Percentiles rank a stretch among this genome's conserved stretches.
phyloP scores from a whole-genome alignment of 106 monocot species.

The Ottelia alismoides region DNA sequence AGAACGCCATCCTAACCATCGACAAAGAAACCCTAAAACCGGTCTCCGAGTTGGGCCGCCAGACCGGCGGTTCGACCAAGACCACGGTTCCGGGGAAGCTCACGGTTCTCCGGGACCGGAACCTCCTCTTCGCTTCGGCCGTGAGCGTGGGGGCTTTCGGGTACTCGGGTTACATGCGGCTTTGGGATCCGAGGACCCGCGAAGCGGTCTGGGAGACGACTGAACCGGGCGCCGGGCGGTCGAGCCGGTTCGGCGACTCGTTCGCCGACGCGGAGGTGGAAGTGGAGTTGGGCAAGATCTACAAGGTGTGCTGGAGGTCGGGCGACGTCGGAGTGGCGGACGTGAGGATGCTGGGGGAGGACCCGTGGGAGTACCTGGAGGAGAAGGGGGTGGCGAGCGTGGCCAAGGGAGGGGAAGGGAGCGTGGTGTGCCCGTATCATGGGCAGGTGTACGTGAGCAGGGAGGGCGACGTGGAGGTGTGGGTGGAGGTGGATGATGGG shows the following conservation, averaged over 20 bases:
- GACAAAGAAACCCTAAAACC: conserved; percentile 42
- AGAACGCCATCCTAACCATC: conserved; percentile 77
- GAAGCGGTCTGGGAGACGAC: conserved; percentile 77
- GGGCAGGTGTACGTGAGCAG: conserved; percentile 68
- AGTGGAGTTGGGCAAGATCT: conserved; percentile 23
- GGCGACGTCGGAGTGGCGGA: conserved; percentile 76
- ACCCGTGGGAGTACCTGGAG: conserved; percentile 85
- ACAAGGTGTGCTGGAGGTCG: conserved; percentile 92
- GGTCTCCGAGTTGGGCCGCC: conserved; percentile 56
- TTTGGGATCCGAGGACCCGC: conserved; percentile 79
- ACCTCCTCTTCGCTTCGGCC: conserved; percentile 53
- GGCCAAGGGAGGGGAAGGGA: conserved; percentile 29
- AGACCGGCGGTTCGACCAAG: conserved; percentile 54
- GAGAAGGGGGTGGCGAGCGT: conserved; percentile 27
- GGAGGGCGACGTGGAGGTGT: conserved; percentile 61
- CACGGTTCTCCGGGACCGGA: conserved; percentile 28
- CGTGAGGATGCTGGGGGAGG: conserved; percentile 65
- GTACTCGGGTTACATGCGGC: conserved; percentile 84
- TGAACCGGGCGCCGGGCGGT: conserved; percentile 64
- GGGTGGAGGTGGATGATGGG: conserved; percentile 36
- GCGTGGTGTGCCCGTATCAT: conserved; percentile 56
- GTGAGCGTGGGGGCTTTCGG: conserved; percentile 84
- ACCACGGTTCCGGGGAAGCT: conserved; percentile 37
- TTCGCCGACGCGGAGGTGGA: conserved; percentile 70
- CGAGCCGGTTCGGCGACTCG: conserved; percentile 75